A percentile compares a stretch with the other conserved stretches of the same genome.
Evolutionary conservation across 805 yeast genomes (phyloP).

Genomic region (Diddensiella transvaalensis): DNA sequence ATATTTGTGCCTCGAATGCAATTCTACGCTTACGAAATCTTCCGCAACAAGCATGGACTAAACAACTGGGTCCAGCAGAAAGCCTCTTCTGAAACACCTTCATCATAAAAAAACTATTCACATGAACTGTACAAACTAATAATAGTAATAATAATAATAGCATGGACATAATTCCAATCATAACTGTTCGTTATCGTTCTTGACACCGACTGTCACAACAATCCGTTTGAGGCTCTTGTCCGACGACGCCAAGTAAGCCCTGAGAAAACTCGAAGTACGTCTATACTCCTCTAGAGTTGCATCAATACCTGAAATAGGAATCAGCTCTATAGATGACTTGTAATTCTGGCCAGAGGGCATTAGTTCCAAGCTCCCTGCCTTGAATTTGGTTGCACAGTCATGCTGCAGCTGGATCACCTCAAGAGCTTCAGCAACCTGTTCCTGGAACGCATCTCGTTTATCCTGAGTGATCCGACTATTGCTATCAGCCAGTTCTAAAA

Average conservation of each 20-base stretch:
- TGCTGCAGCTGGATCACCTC: constrained; percentile 8
- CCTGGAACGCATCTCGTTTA: constrained; percentile 6
- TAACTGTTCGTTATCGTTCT: too few species aligned
- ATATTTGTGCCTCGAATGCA: constrained; percentile 90
- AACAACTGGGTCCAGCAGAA: constrained; percentile 73
- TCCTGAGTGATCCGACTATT: constrained; percentile 10
- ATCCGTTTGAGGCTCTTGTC: constrained; percentile 7
- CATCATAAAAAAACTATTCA: too few species aligned
- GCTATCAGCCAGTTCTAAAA: constrained; percentile 74
- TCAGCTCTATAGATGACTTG: constrained; percentile 11
- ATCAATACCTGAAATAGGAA: neutral
- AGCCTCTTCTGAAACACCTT: neutral
- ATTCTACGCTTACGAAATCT: constrained; percentile 91
- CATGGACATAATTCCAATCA: too few species aligned
- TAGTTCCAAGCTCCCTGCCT: constrained; percentile 15
- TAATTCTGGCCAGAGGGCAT: constrained; percentile 26
- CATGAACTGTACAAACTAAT: too few species aligned
- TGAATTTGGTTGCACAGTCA: constrained; percentile 11
- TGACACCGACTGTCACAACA: constrained; percentile 11
- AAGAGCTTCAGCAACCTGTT: constrained; percentile 12
- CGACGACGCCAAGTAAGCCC: constrained; percentile 5
- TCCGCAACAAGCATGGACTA: constrained; percentile 83
- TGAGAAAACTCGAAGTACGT: neutral
- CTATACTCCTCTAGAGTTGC: neutral
- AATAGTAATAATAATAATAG: too few species aligned